A percentile compares a stretch with the other conserved stretches of the same genome.
Conservation (phyloP, 768 basidiomycete species). For the Leccinum variicolor region DNA sequence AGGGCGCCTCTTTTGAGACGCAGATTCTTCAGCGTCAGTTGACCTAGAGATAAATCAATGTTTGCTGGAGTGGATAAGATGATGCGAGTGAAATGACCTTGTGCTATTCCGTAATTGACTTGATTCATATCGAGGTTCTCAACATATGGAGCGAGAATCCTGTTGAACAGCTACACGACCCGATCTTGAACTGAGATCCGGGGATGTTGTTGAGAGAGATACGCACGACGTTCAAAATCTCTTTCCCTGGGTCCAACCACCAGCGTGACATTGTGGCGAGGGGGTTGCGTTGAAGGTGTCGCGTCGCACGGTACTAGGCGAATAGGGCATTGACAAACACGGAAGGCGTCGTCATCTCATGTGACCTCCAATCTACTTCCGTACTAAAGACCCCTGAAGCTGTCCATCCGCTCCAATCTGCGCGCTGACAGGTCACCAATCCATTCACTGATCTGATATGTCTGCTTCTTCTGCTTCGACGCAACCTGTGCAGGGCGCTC, state of each 20-base stretch:
- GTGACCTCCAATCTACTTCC: constrained; percentile 16
- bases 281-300: constrained; percentile 2
- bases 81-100: constrained; percentile 46
- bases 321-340: constrained; percentile 31
- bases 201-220: neutral
- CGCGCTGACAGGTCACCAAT: too few relatives aligned
- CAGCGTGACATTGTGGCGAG: constrained; percentile 50
- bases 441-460: too few relatives aligned
- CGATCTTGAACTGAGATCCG: neutral
- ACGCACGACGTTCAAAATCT: constrained; percentile 71
- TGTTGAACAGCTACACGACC: constrained; percentile 67
- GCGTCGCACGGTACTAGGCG: constrained; percentile 3
- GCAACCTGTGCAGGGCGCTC: too few relatives aligned
- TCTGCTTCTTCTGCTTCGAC: too few relatives aligned
- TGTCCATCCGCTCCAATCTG: too few relatives aligned
- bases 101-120: constrained; percentile 89
- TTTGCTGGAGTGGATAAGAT: neutral
- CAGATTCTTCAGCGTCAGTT: constrained; percentile 74
- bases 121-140: constrained; percentile 95
- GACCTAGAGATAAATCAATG: constrained; percentile 43
- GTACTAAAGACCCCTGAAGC: neutral
- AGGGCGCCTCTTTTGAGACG: constrained; percentile 90
- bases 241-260: constrained; percentile 87
- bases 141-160: constrained; percentile 91
- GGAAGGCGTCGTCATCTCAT: constrained; percentile 28